These are phyloP conservation scores for Carnegiea gigantea DNA, from an alignment of 179 eudicot genomes.

Conservation along the genomic window DNA sequence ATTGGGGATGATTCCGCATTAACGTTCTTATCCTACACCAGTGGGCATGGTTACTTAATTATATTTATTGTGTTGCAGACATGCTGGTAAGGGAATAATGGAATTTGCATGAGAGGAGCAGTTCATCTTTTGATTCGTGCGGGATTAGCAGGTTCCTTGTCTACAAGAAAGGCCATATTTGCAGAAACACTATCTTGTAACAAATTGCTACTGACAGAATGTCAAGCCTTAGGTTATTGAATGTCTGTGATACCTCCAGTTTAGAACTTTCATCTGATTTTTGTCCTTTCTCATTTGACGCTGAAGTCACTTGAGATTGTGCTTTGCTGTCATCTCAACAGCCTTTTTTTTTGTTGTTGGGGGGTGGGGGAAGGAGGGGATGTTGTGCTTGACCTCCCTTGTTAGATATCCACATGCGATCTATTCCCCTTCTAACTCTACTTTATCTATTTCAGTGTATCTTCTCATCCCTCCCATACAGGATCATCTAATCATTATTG, in stretches of 20 bases:
- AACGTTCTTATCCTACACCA: constrained; percentile 44
- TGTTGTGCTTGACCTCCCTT: constrained; percentile 1
- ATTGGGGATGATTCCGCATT: constrained; percentile 44
- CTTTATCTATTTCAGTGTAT: neutral
- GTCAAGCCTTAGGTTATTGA: constrained; percentile 21
- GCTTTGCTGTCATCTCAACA: constrained; percentile 4
- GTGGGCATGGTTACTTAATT: constrained; percentile 46
- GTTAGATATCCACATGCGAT: neutral
- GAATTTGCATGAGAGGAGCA: constrained; percentile 64
- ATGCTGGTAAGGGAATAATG: constrained; percentile 70
- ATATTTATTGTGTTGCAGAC: constrained; percentile 73
- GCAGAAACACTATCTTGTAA: constrained; percentile 33
- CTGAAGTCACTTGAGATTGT: neutral
- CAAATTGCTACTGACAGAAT: constrained; percentile 15
- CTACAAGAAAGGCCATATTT: constrained; percentile 38
- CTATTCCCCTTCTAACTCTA: neutral
- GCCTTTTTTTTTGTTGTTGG: neutral
- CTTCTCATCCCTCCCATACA: neutral
- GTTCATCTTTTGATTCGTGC: constrained; percentile 55
- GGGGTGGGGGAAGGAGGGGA: neutral
- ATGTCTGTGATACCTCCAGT: neutral
- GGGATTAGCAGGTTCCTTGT: constrained; percentile 50
- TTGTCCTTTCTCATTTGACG: neutral
- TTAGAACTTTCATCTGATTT: neutral
- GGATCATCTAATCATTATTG: neutral